These are phyloP conservation scores for Rosellinia necatrix DNA, from an alignment of 2,329 filamentous ascomycete genomes.

Conservation along the genomic window DNA sequence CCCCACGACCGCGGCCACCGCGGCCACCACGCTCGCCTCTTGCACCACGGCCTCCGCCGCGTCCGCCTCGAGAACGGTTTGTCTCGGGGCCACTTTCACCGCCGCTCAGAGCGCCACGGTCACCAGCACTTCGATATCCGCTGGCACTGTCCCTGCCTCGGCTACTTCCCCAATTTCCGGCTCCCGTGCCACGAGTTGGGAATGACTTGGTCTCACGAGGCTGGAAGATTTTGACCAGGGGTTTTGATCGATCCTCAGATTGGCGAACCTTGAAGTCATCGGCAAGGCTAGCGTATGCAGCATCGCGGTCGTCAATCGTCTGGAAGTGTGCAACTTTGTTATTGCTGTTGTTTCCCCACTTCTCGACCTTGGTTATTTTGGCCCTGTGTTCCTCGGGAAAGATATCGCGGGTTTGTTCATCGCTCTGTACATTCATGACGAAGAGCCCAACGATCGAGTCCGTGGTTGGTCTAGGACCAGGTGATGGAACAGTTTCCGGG, in stretches of 20 bases:
- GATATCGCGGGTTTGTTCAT: constrained; percentile 80
- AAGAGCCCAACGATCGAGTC: constrained; percentile 84
- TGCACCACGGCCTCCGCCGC: constrained; percentile 60
- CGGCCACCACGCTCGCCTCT: constrained; percentile 62
- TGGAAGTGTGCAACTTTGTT: constrained; percentile 89
- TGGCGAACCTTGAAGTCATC: constrained; percentile 76
- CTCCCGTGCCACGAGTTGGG: constrained; percentile 62
- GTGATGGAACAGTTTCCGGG: constrained; percentile 59
- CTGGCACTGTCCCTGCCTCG: constrained; percentile 66
- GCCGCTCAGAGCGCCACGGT: constrained; percentile 65
- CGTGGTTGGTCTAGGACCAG: constrained; percentile 61
- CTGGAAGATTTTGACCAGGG: constrained; percentile 82
- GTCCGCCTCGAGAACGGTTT: constrained; percentile 58
- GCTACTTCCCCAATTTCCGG: constrained; percentile 70
- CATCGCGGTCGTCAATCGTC: constrained; percentile 77
- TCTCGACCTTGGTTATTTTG: constrained; percentile 80
- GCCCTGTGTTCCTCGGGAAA: constrained; percentile 81
- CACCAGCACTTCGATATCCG: constrained; percentile 84
- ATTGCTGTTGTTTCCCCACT: constrained; percentile 67
- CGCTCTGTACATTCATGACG: constrained; percentile 81
- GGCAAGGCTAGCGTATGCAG: constrained; percentile 74
- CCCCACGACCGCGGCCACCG: constrained; percentile 51
- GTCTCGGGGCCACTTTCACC: constrained; percentile 73
- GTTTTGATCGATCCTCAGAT: constrained; percentile 75
- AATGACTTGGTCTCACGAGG: constrained; percentile 64